A percentile compares a stretch with the other conserved stretches of the same genome.
Conservation (phyloP, 2,329 filamentous ascomycete species). For the Aspergillus sp. region DNA sequence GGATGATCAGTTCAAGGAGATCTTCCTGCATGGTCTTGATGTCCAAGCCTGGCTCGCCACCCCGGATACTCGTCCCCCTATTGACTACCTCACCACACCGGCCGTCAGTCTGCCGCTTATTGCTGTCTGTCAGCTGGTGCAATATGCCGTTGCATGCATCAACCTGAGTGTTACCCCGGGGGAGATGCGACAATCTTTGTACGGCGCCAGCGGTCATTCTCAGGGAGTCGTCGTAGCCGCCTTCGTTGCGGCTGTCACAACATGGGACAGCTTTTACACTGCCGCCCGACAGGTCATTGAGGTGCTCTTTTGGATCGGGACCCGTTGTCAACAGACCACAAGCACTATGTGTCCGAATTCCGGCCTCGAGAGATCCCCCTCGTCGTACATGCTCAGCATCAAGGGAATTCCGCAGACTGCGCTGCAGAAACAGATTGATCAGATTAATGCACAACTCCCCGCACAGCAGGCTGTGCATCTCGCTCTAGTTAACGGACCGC, state of each 20-base stretch:
- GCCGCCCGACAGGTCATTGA: slow-evolving; percentile 29
- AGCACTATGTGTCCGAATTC: slow-evolving; percentile 17
- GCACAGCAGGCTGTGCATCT: slow-evolving; percentile 25
- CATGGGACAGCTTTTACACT: slow-evolving; percentile 35
- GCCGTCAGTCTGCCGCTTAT: slow-evolving; percentile 43
- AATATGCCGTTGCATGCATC: slow-evolving; percentile 4
- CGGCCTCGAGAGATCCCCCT: background rate
- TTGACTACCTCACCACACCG: slow-evolving; percentile 35
- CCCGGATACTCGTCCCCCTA: slow-evolving; percentile 28
- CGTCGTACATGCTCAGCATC: slow-evolving; percentile 8
- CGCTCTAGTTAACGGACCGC: slow-evolving; percentile 32
- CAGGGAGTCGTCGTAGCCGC: slow-evolving; percentile 42
- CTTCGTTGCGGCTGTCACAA: slow-evolving; percentile 29
- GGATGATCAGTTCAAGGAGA: too few relatives aligned
- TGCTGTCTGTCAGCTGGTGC: slow-evolving; percentile 29
- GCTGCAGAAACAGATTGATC: slow-evolving; percentile 14
- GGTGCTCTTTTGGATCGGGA: slow-evolving; percentile 41
- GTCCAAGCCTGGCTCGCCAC: slow-evolving; percentile 19
- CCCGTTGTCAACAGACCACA: slow-evolving; percentile 27
- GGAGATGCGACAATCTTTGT: background rate
- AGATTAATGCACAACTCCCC: slow-evolving; percentile 28
- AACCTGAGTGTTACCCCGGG: background rate
- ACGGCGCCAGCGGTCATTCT: slow-evolving; percentile 32
- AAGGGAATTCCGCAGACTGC: background rate
- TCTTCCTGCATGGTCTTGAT: background rate